Conservation (phyloP, 169 alveolate genomes). For the Cryptosporidium felis region DNA sequence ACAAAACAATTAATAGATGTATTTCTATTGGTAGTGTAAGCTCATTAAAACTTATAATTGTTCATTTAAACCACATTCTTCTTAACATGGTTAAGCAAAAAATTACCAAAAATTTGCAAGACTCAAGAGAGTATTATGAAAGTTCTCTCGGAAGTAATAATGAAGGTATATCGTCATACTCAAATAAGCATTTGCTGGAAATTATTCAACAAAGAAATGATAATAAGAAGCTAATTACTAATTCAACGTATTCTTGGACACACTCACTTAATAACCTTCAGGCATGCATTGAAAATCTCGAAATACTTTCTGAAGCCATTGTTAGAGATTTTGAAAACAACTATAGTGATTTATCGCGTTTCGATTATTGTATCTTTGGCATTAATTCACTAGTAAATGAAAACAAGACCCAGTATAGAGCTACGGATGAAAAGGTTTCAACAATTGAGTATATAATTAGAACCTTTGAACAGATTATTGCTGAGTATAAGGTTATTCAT, state of each 20-base stretch:
- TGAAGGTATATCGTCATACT: constrained; percentile 22
- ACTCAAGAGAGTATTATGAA: constrained; percentile 34
- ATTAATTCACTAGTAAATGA: neutral
- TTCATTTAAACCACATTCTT: constrained; percentile 37
- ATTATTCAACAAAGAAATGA: constrained; percentile 34
- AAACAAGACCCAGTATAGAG: neutral
- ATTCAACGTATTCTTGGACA: constrained; percentile 63
- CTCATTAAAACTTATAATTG: constrained; percentile 11
- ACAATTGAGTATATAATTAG: constrained; percentile 9
- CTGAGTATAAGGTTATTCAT: constrained; percentile 33
- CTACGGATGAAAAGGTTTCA: neutral
- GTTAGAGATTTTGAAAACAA: constrained; percentile 20
- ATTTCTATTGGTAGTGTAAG: constrained; percentile 33
- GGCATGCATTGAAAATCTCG: constrained; percentile 62
- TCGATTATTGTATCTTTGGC: neutral
- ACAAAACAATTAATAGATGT: constrained; percentile 52
- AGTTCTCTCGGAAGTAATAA: constrained; percentile 43
- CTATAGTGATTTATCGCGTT: neutral
- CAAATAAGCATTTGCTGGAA: constrained; percentile 5
- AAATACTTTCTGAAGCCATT: constrained; percentile 30
- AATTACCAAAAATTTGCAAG: constrained; percentile 36
- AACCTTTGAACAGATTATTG: constrained; percentile 13
- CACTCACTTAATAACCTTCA: constrained; percentile 58
- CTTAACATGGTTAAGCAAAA: constrained; percentile 26
- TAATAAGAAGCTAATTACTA: neutral